These are phyloP conservation scores for Middelhovenomyces tepae DNA, from an alignment of 805 yeast genomes.

Conservation along the genomic window DNA sequence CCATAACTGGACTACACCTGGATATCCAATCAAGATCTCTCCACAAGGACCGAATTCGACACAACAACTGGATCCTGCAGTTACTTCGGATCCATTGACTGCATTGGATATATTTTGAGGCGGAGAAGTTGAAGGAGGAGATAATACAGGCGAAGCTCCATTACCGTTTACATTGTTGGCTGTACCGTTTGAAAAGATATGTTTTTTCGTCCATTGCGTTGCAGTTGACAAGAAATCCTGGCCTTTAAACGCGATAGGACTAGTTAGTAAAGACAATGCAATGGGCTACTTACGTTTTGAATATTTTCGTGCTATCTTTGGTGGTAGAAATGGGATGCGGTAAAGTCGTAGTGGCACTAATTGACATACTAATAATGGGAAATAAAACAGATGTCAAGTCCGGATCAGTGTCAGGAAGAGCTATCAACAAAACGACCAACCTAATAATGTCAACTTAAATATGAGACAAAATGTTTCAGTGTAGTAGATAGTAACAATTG, in stretches of 20 bases:
- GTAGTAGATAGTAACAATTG: too few species aligned
- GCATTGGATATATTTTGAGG: conserved; percentile 1
- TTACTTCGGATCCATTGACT: not conserved
- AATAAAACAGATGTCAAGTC: too few species aligned
- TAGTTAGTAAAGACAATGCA: not conserved
- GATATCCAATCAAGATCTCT: conserved; percentile 9
- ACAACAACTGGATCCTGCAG: not conserved
- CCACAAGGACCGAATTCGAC: conserved; percentile 8
- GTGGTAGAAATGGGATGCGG: conserved; percentile 3
- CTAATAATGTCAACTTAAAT: too few species aligned
- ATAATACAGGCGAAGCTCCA: not conserved
- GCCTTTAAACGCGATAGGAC: conserved; percentile 10
- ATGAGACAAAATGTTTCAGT: too few species aligned
- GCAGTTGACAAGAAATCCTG: conserved; percentile 15
- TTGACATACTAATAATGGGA: not conserved
- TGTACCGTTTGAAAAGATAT: conserved; percentile 8
- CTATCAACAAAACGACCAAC: too few species aligned
- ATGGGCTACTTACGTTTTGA: conserved; percentile 6
- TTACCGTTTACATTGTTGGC: conserved; percentile 4
- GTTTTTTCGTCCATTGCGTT: conserved; percentile 16
- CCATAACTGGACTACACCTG: conserved; percentile 14
- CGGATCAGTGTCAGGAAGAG: too few species aligned
- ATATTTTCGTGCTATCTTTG: conserved; percentile 10
- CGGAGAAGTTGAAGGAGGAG: conserved; percentile 7
- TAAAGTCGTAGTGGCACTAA: conserved; percentile 3